phyloP scores from a whole-genome alignment of 495 filamentous ascomycete species.

The Penicillium verhagenii region DNA sequence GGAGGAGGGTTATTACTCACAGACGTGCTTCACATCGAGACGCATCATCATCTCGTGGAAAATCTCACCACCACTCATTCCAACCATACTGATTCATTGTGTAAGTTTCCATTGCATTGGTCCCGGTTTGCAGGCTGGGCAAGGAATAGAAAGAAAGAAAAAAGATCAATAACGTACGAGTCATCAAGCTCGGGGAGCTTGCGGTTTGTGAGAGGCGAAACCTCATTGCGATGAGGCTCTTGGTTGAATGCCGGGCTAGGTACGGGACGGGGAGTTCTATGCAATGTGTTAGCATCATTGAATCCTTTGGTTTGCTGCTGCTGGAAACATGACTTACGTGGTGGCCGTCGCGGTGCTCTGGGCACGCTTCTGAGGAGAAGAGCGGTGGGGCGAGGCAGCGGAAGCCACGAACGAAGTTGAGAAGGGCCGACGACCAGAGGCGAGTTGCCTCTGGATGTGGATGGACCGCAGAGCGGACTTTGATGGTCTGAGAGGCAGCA shows the following conservation, averaged over 20 bases:
- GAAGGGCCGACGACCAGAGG: slow-evolving; percentile 41
- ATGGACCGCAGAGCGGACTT: slow-evolving; percentile 47
- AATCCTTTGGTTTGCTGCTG: background rate
- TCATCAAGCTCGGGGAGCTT: slow-evolving; percentile 70
- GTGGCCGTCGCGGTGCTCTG: slow-evolving; percentile 51
- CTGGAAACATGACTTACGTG: slow-evolving; percentile 35
- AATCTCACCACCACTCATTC: slow-evolving; percentile 92
- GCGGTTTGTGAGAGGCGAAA: slow-evolving; percentile 67
- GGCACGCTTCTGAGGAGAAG: slow-evolving; percentile 43
- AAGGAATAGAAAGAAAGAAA: background rate
- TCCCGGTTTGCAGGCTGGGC: background rate
- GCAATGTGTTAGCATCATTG: background rate
- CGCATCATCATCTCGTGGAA: slow-evolving; percentile 99
- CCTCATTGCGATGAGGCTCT: slow-evolving; percentile 57
- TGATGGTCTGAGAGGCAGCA: slow-evolving; percentile 52
- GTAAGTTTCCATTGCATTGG: slow-evolving; percentile 6
- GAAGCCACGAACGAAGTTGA: slow-evolving; percentile 41
- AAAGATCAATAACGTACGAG: slow-evolving; percentile 42
- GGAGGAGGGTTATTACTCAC: slow-evolving; percentile 52
- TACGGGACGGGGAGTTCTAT: slow-evolving; percentile 48
- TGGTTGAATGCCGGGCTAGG: slow-evolving; percentile 75
- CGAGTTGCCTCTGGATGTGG: slow-evolving; percentile 41
- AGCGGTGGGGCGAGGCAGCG: slow-evolving; percentile 47
- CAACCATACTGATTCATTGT: slow-evolving; percentile 69
- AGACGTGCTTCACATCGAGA: slow-evolving; percentile 87